Evolutionary conservation across 2,329 filamentous ascomycete genomes (phyloP).

Genomic region (Aspergillus ochraceoroseus): DNA sequence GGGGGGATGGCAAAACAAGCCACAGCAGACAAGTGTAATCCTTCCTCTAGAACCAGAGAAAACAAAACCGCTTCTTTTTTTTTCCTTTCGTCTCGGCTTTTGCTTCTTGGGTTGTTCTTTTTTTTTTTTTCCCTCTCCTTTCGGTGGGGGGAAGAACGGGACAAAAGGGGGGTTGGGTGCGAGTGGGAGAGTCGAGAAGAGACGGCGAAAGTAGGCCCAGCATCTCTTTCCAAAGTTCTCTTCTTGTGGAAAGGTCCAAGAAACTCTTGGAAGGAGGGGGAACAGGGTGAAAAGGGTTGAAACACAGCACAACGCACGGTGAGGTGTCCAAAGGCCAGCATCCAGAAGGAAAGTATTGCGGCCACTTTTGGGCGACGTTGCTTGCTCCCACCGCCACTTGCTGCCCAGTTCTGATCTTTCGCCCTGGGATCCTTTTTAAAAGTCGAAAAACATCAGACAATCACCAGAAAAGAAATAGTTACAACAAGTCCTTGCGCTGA

Average conservation of each 20-base stretch:
- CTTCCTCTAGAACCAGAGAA: slow-evolving; percentile 9
- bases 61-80: slow-evolving; percentile 3
- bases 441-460: background rate
- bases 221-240: slow-evolving; percentile 9
- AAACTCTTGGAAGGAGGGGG: background rate
- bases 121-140: slow-evolving; percentile 24
- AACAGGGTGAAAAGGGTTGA: slow-evolving; percentile 3
- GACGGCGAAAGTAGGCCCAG: slow-evolving; percentile 34
- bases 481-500: slow-evolving; percentile 31
- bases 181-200: slow-evolving; percentile 20
- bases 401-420: slow-evolving; percentile 3
- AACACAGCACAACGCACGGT: background rate
- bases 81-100: slow-evolving; percentile 10
- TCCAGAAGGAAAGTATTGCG: background rate
- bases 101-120: slow-evolving; percentile 18
- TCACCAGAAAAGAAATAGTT: slow-evolving; percentile 1
- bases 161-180: slow-evolving; percentile 11
- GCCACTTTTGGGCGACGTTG: background rate
- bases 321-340: background rate
- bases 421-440: background rate
- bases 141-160: slow-evolving; percentile 7
- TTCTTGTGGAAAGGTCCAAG: slow-evolving; percentile 5
- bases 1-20: slow-evolving; percentile 8
- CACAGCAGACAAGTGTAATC: slow-evolving; percentile 12
- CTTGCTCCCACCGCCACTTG: slow-evolving; percentile 17